Conservation (phyloP, 768 basidiomycete species). For the Phylloporus sp. region DNA sequence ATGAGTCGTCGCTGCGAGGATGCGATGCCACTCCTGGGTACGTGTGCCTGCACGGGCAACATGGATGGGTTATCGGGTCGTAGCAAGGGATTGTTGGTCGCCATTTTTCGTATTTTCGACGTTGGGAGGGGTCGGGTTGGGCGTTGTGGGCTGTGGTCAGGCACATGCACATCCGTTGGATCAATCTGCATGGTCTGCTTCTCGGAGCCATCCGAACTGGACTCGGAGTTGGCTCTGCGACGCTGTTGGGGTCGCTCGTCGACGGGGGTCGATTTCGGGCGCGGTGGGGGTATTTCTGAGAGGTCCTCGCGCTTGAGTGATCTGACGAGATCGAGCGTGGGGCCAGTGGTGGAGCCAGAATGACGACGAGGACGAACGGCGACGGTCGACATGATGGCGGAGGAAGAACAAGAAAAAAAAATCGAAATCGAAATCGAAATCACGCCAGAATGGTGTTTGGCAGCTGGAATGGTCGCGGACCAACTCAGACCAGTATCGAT, state of each 20-base stretch:
- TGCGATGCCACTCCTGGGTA: conserved; percentile 51
- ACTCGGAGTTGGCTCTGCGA: conserved; percentile 40
- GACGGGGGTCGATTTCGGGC: conserved; percentile 69
- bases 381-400: conserved; percentile 17
- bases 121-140: conserved; percentile 62
- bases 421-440: too few species aligned
- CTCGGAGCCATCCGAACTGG: conserved; percentile 32
- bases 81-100: conserved; percentile 42
- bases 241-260: conserved; percentile 52
- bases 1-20: conserved; percentile 66
- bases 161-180: neutral
- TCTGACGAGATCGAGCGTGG: conserved; percentile 20
- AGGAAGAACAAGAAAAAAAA: neutral
- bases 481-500: conserved; percentile 41
- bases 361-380: conserved; percentile 53
- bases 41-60: conserved; percentile 78
- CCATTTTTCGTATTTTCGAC: conserved; percentile 52
- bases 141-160: conserved; percentile 38
- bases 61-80: conserved; percentile 65
- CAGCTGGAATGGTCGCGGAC: too few species aligned
- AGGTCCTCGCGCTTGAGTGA: conserved; percentile 17
- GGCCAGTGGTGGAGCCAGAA: conserved; percentile 47
- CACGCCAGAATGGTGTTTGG: too few species aligned
- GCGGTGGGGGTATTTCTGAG: conserved; percentile 46
- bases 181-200: conserved; percentile 33